These are phyloP conservation scores for Neonectria ditissima DNA, from an alignment of 2,329 filamentous ascomycete genomes.

Conservation along the genomic window DNA sequence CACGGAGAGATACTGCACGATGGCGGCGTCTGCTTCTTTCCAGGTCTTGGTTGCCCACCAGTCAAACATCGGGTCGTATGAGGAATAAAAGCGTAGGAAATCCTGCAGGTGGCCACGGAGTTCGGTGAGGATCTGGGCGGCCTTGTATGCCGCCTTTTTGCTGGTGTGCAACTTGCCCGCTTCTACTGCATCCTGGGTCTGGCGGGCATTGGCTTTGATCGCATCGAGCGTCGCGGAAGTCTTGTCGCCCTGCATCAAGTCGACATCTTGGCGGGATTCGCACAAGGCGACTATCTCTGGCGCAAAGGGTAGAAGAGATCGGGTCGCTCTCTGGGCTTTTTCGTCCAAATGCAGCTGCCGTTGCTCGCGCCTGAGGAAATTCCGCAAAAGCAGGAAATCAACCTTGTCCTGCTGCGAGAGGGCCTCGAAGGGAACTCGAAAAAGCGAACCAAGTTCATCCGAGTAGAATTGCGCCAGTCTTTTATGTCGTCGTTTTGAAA, in stretches of 20 bases:
- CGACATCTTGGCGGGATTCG: conserved; percentile 60
- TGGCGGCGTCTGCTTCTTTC: conserved; percentile 50
- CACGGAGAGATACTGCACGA: conserved; percentile 51
- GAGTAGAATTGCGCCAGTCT: conserved; percentile 56
- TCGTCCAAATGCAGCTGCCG: conserved; percentile 55
- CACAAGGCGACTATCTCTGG: conserved; percentile 56
- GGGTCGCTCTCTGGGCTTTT: conserved; percentile 51
- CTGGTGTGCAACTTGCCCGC: conserved; percentile 49
- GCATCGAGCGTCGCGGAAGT: conserved; percentile 57
- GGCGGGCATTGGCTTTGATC: conserved; percentile 47
- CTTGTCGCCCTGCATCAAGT: conserved; percentile 55
- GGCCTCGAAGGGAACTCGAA: conserved; percentile 42
- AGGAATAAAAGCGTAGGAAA: conserved; percentile 62
- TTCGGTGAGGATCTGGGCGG: conserved; percentile 55
- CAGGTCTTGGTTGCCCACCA: conserved; percentile 67
- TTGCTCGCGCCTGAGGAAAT: conserved; percentile 54
- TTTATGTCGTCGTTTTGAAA: conserved; percentile 55
- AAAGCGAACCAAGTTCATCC: conserved; percentile 52
- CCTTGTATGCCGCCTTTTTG: conserved; percentile 60
- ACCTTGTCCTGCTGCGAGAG: conserved; percentile 58
- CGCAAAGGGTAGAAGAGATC: conserved; percentile 59
- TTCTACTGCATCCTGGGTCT: conserved; percentile 51
- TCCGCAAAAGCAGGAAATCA: conserved; percentile 63
- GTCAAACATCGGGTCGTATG: conserved; percentile 67
- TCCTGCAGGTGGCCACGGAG: conserved; percentile 58